Base-by-base conservation (phyloP, 176 grass and related monocot genomes). In the Triticum monococcum region DNA sequence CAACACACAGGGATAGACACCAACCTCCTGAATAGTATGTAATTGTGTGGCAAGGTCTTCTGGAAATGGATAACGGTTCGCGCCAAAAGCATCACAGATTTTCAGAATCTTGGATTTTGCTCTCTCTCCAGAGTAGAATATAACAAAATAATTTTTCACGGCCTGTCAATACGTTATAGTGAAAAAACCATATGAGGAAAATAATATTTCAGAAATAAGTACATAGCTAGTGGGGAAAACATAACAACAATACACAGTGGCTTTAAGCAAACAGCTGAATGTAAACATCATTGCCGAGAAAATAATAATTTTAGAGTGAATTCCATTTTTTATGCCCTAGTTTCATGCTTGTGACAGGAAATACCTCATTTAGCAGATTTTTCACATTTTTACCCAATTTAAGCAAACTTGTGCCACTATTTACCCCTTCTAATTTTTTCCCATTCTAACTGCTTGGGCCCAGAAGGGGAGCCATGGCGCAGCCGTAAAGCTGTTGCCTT, bases 61-160 rank as follows among this genome's bases (percentile, higher is more conserved):
- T 72, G 92, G 93, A 79, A 95, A 96, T 9, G 86, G 93, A 83
- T 98, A 98, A 36, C 91, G 91, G 83, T 98, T 98, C 57, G 96
- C 96, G 81, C 89, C 89, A 77, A 98, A 98, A 87, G 96, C 96
- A 62, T 98, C 96, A 74, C 96, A 98, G 76, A 96, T 98, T 90
- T 98, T 98, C 12, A 98, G 67, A 86, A 98, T 98, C 87, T 98
- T 98, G 48, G 79, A 66, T 83, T 91, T 98, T 77, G 93, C 90
- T 81, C 96, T 98, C 85, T 98, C 96, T 52, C 96, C 96, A 22
- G 93, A 98, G 72, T 94, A 98, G 86, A 98, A 98, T 79, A 98
- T 91, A 63, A 94, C 90, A 87, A 98, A 98, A 76, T 78, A 87
- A 92, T 94, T 98, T 84, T 98, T 98, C 4, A 74, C 72, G 8